phyloP scores from a whole-genome alignment of 176 grass and related monocot genomes.

The Triticum aestivum region IWGSC_CS_RefSeq_v2.1 NC_057811.1:374168803-374169302 shows the following conservation, averaged over 20 bases:
- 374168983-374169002: neutral
- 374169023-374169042: neutral
- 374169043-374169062: neutral
- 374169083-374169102: neutral
- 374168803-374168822: conserved; percentile 44
- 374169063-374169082: neutral
- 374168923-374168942: neutral
- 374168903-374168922: conserved; percentile 24
- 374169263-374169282: too few relatives aligned
- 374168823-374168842: conserved; percentile 33
- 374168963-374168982: neutral
- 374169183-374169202: too few relatives aligned
- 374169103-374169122: neutral
- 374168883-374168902: conserved; percentile 35
- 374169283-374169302: too few relatives aligned
- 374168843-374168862: conserved; percentile 39
- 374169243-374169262: too few relatives aligned
- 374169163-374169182: too few relatives aligned
- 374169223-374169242: too few relatives aligned
- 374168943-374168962: neutral
- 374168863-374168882: conserved; percentile 26
- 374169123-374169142: too few relatives aligned
- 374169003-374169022: neutral
- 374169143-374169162: too few relatives aligned
- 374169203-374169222: too few relatives aligned